A percentile compares a stretch with the other conserved stretches of the same genome.
Evolutionary conservation across 257 asterid genomes (phyloP).

Genomic region (Ocimum tenuiflorum): DNA sequence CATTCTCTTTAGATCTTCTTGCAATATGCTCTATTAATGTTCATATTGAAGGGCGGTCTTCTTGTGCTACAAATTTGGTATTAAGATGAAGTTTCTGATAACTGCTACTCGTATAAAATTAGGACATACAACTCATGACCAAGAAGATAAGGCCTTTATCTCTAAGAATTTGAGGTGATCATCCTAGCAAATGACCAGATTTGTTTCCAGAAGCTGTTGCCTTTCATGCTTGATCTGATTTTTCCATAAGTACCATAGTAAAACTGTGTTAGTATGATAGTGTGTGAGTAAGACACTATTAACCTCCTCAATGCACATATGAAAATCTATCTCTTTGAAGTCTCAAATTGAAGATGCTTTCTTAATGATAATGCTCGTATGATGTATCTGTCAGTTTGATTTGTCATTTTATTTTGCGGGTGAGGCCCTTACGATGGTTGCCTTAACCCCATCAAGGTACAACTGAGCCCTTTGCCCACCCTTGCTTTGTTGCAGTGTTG

Average conservation of each 20-base stretch:
- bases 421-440: not conserved
- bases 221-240: not conserved
- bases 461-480: not conserved
- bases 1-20: not conserved
- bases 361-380: not conserved
- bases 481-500: not conserved
- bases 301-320: not conserved
- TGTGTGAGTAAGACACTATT: not conserved
- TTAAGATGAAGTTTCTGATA: not conserved
- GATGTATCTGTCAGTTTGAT: not conserved
- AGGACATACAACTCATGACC: not conserved
- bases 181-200: not conserved
- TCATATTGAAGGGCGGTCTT: not conserved
- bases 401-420: not conserved
- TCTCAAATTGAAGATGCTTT: not conserved
- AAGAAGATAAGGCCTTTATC: not conserved
- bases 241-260: not conserved
- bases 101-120: not conserved
- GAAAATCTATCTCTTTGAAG: not conserved
- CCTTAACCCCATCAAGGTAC: not conserved
- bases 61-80: not conserved
- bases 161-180: not conserved
- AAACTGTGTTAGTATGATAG: not conserved
- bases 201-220: slow-evolving; percentile 3
- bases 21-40: not conserved